Percentiles rank a stretch among this genome's conserved stretches.
These are phyloP conservation scores for Closterium sp. DNA, from an alignment of 139 green algal species.

Conservation along the genomic window DNA sequence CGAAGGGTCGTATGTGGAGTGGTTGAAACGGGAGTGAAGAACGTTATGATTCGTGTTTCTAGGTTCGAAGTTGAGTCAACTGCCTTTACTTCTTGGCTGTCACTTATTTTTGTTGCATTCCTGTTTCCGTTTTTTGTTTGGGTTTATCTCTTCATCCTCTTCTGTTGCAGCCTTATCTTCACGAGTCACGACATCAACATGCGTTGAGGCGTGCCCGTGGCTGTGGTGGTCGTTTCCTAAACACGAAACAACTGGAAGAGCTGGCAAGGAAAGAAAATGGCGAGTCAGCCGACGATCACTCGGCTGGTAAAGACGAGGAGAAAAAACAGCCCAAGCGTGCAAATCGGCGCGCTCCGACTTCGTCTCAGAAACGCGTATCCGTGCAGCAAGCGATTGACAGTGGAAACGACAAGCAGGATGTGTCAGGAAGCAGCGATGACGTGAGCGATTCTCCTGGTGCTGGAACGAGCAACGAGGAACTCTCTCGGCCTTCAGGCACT, in stretches of 20 bases:
- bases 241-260: slow-evolving; percentile 45
- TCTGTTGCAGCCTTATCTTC: slow-evolving; percentile 65
- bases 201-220: slow-evolving; percentile 62
- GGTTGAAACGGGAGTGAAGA: no score
- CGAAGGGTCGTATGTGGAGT: no score
- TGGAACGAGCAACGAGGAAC: not conserved
- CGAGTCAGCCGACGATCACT: not conserved
- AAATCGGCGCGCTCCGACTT: no score
- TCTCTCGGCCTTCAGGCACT: not conserved
- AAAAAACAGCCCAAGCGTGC: not conserved
- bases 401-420: not conserved
- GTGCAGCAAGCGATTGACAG: not conserved
- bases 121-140: slow-evolving; percentile 1
- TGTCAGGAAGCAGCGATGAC: slow-evolving; percentile 1
- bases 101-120: not conserved
- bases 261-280: slow-evolving; percentile 29
- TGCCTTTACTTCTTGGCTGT: not conserved
- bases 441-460: not conserved
- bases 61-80: no score
- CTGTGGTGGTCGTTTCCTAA: slow-evolving; percentile 67
- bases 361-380: not conserved
- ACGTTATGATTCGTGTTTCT: not conserved
- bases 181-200: slow-evolving; percentile 73
- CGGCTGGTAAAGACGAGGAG: not conserved
- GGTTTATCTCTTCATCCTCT: not conserved